Percentiles rank a stretch among this genome's conserved stretches.
phyloP scores from a whole-genome alignment of 306 rosid species.

The Mucuna pruriens region DNA sequence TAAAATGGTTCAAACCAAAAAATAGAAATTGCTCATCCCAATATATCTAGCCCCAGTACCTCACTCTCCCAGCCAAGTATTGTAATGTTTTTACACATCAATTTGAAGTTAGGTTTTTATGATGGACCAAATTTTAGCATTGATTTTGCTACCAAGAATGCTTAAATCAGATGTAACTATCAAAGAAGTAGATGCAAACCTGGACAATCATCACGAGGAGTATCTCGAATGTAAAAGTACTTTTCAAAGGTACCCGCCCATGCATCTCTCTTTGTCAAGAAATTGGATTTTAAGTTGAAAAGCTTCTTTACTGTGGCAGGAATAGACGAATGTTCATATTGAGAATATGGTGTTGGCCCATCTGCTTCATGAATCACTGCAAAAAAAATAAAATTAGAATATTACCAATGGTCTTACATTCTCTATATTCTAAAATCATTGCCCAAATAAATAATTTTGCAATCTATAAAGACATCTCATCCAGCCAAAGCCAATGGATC shows the following conservation, averaged over 20 bases:
- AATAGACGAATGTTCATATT: constrained; percentile 87
- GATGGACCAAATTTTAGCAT: background rate
- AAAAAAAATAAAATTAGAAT: background rate
- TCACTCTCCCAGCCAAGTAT: background rate
- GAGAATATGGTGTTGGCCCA: constrained; percentile 84
- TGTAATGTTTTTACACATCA: background rate
- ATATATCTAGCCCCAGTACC: background rate
- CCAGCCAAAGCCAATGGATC: too few species aligned
- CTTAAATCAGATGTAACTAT: background rate
- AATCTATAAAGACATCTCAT: too few species aligned
- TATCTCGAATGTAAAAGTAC: constrained; percentile 67
- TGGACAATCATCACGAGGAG: constrained; percentile 94
- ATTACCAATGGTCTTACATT: too few species aligned
- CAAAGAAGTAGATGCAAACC: constrained; percentile 53
- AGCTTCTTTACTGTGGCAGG: constrained; percentile 95
- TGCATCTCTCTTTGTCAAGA: constrained; percentile 95
- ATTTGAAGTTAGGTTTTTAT: background rate
- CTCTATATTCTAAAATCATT: too few species aligned
- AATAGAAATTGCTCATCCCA: background rate
- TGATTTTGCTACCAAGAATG: background rate
- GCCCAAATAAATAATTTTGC: too few species aligned
- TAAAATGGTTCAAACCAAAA: background rate
- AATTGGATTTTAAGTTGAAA: constrained; percentile 91
- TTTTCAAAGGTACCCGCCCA: constrained; percentile 96
- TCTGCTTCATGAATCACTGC: constrained; percentile 84